Evolutionary conservation across 2,329 filamentous ascomycete species (phyloP).

Genomic region (Thielaviopsis ethacetica): DNA sequence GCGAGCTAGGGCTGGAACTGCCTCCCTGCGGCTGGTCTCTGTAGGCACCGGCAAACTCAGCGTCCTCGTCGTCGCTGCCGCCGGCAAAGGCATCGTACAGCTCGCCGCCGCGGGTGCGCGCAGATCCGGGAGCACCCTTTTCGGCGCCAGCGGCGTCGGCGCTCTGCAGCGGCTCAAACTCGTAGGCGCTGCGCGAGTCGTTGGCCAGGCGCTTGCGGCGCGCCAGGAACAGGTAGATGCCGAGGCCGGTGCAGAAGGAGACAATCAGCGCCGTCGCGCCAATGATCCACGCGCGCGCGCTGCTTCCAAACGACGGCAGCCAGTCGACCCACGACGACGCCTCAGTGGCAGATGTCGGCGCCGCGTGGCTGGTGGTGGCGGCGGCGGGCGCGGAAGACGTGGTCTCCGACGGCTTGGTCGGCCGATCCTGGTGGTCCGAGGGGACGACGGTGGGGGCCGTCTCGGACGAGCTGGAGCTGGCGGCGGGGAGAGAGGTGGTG

Average conservation of each 20-base stretch:
- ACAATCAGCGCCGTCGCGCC: slow-evolving; percentile 72
- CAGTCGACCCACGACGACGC: slow-evolving; percentile 60
- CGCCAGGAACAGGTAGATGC: slow-evolving; percentile 66
- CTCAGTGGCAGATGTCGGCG: slow-evolving; percentile 18
- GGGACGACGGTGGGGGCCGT: slow-evolving; percentile 27
- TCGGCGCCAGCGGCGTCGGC: slow-evolving; percentile 46
- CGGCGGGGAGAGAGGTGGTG: slow-evolving; percentile 30
- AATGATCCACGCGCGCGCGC: slow-evolving; percentile 87
- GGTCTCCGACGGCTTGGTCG: slow-evolving; percentile 27
- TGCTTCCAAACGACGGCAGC: slow-evolving; percentile 79
- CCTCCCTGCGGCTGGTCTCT: slow-evolving; percentile 19
- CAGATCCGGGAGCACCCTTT: slow-evolving; percentile 21
- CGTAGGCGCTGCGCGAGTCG: slow-evolving; percentile 66
- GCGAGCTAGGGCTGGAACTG: background rate
- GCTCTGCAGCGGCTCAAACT: slow-evolving; percentile 83
- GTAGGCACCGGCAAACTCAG: slow-evolving; percentile 24
- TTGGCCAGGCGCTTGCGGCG: slow-evolving; percentile 61
- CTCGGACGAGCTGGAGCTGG: slow-evolving; percentile 43
- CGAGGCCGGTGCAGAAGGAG: slow-evolving; percentile 65
- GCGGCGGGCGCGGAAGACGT: slow-evolving; percentile 14
- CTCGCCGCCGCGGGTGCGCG: slow-evolving; percentile 58
- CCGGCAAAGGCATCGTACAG: slow-evolving; percentile 96
- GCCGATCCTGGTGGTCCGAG: slow-evolving; percentile 48
- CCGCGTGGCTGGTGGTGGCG: slow-evolving; percentile 14
- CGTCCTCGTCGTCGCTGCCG: slow-evolving; percentile 57